Evolutionary conservation across 768 basidiomycete genomes (phyloP).

Genomic region (Cystobasidium tubakii): DNA sequence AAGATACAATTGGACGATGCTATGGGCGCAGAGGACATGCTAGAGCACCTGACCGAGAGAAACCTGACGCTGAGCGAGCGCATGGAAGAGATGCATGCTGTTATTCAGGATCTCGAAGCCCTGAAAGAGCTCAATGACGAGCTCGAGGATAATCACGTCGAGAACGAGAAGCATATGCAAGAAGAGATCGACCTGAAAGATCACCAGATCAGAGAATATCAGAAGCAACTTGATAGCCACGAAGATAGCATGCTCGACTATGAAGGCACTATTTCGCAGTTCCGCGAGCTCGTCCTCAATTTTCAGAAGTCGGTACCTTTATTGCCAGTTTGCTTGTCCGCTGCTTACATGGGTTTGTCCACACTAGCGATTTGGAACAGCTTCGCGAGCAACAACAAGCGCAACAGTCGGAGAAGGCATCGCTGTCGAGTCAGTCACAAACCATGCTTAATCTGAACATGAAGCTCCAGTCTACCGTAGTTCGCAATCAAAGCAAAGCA

Average conservation of each 20-base stretch:
- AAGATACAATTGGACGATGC: constrained; percentile 93
- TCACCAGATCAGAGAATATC: constrained; percentile 62
- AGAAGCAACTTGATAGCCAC: constrained; percentile 60
- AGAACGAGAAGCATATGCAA: constrained; percentile 83
- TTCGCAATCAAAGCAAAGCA: constrained; percentile 80
- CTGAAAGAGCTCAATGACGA: constrained; percentile 95
- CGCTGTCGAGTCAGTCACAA: constrained; percentile 78
- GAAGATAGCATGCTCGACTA: constrained; percentile 78
- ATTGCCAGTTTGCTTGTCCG: constrained; percentile 31
- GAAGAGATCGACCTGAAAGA: constrained; percentile 72
- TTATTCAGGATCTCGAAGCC: constrained; percentile 91
- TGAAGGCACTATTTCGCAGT: constrained; percentile 80
- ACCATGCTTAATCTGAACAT: constrained; percentile 91
- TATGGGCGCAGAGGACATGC: constrained; percentile 88
- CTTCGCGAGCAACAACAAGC: constrained; percentile 79
- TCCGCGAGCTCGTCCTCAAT: constrained; percentile 80
- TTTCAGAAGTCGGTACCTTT: constrained; percentile 62
- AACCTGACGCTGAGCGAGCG: constrained; percentile 92
- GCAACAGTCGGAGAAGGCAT: constrained; percentile 73
- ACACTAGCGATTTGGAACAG: constrained; percentile 73
- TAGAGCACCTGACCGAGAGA: constrained; percentile 88
- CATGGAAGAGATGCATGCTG: constrained; percentile 94
- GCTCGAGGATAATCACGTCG: constrained; percentile 89
- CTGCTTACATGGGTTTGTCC: constrained; percentile 57
- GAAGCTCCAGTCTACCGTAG: constrained; percentile 82